phyloP scores from a whole-genome alignment of 2,329 filamentous ascomycete genomes.

The Phyllachora maydis region DNA sequence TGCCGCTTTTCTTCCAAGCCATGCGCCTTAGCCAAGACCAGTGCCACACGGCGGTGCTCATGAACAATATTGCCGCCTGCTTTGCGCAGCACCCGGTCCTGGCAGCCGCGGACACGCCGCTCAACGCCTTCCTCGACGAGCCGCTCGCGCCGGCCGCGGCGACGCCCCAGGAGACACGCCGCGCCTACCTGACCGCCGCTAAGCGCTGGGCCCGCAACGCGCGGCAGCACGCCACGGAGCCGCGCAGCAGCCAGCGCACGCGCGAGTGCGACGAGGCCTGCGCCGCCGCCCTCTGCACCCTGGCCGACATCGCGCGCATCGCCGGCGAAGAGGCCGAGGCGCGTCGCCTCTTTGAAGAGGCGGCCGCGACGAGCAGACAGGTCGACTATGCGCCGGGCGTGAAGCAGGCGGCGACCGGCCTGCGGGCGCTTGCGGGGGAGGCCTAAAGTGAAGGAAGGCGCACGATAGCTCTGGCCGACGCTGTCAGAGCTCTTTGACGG shows the following conservation, averaged over 20 bases:
- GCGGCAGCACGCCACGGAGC: constrained; percentile 40
- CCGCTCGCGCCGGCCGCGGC: constrained; percentile 6
- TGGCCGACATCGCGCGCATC: constrained; percentile 69
- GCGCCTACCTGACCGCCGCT: constrained; percentile 47
- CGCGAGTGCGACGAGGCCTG: constrained; percentile 72
- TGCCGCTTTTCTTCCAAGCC: constrained; percentile 74
- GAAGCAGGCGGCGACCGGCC: constrained; percentile 27
- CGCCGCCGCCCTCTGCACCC: constrained; percentile 65
- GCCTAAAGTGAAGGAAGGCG: not conserved
- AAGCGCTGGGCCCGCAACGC: constrained; percentile 65
- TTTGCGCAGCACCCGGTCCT: constrained; percentile 45
- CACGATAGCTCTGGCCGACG: no score
- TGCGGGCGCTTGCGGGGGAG: constrained; percentile 11
- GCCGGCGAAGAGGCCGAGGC: constrained; percentile 45
- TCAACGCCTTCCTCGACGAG: constrained; percentile 5
- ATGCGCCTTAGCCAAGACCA: constrained; percentile 42
- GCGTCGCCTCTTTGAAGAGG: constrained; percentile 45
- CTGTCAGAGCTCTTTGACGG: no score
- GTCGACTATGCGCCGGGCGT: constrained; percentile 30
- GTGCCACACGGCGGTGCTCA: constrained; percentile 68
- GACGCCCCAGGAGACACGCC: constrained; percentile 25
- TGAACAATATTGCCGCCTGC: constrained; percentile 64
- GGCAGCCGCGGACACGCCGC: constrained; percentile 12
- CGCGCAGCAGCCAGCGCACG: constrained; percentile 44
- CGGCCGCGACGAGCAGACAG: constrained; percentile 35